Conservation (phyloP, 345 rosid genomes). For the Laguncularia racemosa region DNA sequence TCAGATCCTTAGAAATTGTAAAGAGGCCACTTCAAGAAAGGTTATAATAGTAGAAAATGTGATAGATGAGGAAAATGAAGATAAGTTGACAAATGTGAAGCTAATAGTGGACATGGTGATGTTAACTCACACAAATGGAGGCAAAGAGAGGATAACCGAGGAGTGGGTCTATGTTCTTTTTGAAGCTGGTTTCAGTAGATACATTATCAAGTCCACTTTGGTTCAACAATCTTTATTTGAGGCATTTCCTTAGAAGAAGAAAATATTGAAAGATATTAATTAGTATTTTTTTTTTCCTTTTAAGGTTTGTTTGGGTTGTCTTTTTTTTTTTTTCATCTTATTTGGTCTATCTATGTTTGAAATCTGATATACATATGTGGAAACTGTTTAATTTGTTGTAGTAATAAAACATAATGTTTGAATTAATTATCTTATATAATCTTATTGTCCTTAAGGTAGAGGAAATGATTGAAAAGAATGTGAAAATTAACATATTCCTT, state of each 20-base stretch:
- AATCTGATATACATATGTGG: too few species aligned
- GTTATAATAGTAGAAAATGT: conserved; percentile 54
- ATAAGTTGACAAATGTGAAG: conserved; percentile 30
- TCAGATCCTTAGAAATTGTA: conserved; percentile 49
- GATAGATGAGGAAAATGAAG: conserved; percentile 28
- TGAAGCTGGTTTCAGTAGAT: conserved; percentile 46
- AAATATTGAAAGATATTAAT: too few species aligned
- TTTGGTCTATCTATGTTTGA: too few species aligned
- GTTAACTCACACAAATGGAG: conserved; percentile 61
- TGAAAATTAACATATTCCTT: too few species aligned
- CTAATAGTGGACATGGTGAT: conserved; percentile 62
- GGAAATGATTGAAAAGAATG: too few species aligned
- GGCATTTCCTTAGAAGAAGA: conserved; percentile 29
- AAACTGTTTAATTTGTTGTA: too few species aligned
- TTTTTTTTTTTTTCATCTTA: too few species aligned
- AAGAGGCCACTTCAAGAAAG: conserved; percentile 57
- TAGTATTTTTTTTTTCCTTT: too few species aligned
- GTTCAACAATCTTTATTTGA: conserved; percentile 39
- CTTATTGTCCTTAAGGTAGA: too few species aligned
- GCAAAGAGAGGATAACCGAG: conserved; percentile 86
- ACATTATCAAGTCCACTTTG: conserved; percentile 27
- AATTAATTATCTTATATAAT: too few species aligned
- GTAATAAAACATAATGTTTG: too few species aligned
- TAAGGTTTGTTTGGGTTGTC: too few species aligned
- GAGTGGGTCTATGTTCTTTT: conserved; percentile 50